Conservation (phyloP, 305 asterid species). For the Fraxinus sp. region DNA sequence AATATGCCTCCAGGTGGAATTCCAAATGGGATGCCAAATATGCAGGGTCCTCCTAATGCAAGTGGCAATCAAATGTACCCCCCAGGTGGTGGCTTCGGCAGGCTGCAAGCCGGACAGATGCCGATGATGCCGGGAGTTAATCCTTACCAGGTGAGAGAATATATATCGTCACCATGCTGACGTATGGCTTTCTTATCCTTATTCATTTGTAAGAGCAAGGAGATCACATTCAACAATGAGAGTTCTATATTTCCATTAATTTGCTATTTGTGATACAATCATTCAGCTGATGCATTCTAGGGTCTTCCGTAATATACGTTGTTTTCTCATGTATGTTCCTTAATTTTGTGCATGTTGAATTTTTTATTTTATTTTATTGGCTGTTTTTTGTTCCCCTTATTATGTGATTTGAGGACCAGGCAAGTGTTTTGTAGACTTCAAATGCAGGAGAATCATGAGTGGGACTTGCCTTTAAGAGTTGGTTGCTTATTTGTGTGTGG, state of each 20-base stretch:
- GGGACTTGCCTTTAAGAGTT: neutral
- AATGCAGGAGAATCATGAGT: neutral
- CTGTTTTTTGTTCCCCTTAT: neutral
- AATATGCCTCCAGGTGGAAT: conserved; percentile 57
- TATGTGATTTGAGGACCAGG: neutral
- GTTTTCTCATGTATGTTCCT: neutral
- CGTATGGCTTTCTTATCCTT: neutral
- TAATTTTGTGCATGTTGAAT: neutral
- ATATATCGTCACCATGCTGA: neutral
- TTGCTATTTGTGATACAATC: neutral
- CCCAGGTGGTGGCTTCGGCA: conserved; percentile 74
- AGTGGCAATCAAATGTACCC: conserved; percentile 77
- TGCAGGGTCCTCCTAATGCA: conserved; percentile 52
- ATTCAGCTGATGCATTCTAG: neutral
- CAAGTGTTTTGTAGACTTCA: neutral
- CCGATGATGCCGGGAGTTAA: conserved; percentile 86
- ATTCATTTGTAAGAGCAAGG: neutral
- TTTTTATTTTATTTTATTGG: neutral
- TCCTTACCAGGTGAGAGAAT: conserved; percentile 71
- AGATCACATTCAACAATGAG: conserved; percentile 4
- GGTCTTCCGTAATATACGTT: neutral
- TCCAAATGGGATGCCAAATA: conserved; percentile 51
- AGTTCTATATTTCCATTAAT: neutral
- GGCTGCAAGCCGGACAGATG: conserved; percentile 81
- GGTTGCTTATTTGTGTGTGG: neutral